Evolutionary conservation across 106 monocot species (phyloP), one percentile per base, ranked within the genome.

Genomic region (Phalaenopsis aphrodite): DNA sequence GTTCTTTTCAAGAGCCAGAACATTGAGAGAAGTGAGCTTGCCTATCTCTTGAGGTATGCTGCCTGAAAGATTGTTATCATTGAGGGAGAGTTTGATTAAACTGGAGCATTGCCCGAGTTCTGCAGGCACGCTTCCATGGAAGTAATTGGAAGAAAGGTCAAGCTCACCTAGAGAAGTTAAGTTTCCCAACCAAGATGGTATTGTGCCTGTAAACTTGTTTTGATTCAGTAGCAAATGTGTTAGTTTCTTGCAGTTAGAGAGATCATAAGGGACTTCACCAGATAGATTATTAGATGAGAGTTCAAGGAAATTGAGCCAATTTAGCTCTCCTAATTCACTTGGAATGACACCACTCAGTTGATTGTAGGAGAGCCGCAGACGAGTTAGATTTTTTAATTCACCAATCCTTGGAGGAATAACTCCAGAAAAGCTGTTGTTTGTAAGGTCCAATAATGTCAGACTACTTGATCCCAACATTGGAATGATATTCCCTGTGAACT

Each of bases 381-480:
- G 93, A 15, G 56, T 73, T 73, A 92, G 83, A 36, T 81, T 84
- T 38, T 19, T 82, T 8, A 89, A 86, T 21, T 73, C 73, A 43
- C 78, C 81, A 79, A 97, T 69, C 4, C 57, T 49, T 14, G 85
- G 4, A 2, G 92, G 92, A 46, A 97, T 89, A 10, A 18, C 81
- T 24, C 92, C 97, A 16, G 90, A 92, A 85, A 97, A 94, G 72
- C 81, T 89, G 79, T 97, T 97, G 82, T 90, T 94, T 8, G 94
- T 97, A 81, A 97, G 71, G 80, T 94, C 97, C 48, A 97, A 37
- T 17, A 83, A 79, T 16, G 79, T 58, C 37, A 90, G 84, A 77
- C 78, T 66, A 18, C 42, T 79, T 8, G 92, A 92, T 24, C 88
- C 90, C 42, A 86, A 58, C 39, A 94, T 82, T 37, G 97, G 89